phyloP scores from a whole-genome alignment of 2,329 filamentous ascomycete species.

The Chrysoporthe austroafricana region DNA sequence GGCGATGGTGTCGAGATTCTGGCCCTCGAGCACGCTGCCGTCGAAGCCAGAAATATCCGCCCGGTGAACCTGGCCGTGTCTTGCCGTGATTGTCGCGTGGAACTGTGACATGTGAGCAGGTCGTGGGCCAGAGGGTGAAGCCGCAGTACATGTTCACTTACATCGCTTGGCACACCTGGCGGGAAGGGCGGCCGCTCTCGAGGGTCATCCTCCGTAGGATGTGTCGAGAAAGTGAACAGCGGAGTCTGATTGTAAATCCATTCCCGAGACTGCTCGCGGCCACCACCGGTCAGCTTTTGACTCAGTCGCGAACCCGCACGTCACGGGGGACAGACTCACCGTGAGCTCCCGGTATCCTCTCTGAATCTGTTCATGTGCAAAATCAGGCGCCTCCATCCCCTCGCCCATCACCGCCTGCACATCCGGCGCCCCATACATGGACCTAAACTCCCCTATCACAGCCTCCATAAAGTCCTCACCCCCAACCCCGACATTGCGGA shows the following conservation, averaged over 20 bases:
- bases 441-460: constrained; percentile 67
- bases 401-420: constrained; percentile 52
- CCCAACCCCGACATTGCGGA: constrained; percentile 74
- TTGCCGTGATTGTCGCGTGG: constrained; percentile 41
- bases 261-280: constrained; percentile 54
- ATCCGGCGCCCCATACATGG: constrained; percentile 62
- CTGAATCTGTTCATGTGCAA: constrained; percentile 53
- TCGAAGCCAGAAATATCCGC: constrained; percentile 34
- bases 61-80: constrained; percentile 44
- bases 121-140: accelerated
- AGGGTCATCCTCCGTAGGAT: constrained; percentile 62
- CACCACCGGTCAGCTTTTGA: not conserved
- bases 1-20: constrained; percentile 33
- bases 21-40: constrained; percentile 30
- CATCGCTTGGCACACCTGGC: constrained; percentile 49
- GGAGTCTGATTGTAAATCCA: constrained; percentile 91
- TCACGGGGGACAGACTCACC: constrained; percentile 44
- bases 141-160: constrained; percentile 36
- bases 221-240: constrained; percentile 72
- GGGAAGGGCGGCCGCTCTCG: constrained; percentile 57
- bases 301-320: constrained; percentile 17
- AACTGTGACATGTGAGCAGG: constrained; percentile 32
- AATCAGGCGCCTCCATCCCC: constrained; percentile 41
- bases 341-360: constrained; percentile 66
- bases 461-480: constrained; percentile 52